These are phyloP conservation scores for Zarea fungicola DNA, from an alignment of 2,329 filamentous ascomycete genomes.

Conservation along the genomic window DNA sequence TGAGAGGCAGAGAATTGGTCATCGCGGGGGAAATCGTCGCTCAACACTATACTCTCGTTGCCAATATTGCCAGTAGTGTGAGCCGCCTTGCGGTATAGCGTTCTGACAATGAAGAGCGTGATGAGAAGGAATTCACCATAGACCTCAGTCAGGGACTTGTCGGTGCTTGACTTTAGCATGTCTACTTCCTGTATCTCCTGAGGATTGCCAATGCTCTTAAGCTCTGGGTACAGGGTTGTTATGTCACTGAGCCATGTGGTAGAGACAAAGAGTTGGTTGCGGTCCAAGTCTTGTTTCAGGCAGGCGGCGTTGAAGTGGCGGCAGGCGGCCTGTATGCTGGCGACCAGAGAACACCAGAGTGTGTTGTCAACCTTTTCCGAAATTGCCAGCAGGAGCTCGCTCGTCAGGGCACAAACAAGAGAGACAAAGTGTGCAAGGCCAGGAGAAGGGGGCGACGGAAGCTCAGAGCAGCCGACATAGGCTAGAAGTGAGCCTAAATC, in stretches of 20 bases:
- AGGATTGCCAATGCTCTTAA: constrained; percentile 18
- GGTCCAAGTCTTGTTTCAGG: constrained; percentile 19
- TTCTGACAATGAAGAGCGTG: constrained; percentile 31
- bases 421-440: constrained; percentile 37
- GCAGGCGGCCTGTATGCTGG: constrained; percentile 30
- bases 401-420: constrained; percentile 30
- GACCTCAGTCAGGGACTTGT: constrained; percentile 2
- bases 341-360: constrained; percentile 34
- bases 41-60: constrained; percentile 20
- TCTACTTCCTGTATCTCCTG: not conserved
- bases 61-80: constrained; percentile 21
- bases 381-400: constrained; percentile 32
- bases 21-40: constrained; percentile 25
- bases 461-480: constrained; percentile 44
- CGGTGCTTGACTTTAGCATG: constrained; percentile 17
- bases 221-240: constrained; percentile 23
- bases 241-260: constrained; percentile 24
- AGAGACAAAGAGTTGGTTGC: constrained; percentile 16
- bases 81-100: constrained; percentile 38
- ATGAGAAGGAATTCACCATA: constrained; percentile 34
- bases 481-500: constrained; percentile 40
- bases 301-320: constrained; percentile 40
- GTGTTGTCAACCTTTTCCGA: constrained; percentile 25
- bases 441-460: constrained; percentile 22
- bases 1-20: constrained; percentile 26